Evolutionary conservation across 2,329 filamentous ascomycete genomes (phyloP).

Genomic region (Diplodia scrobiculata): DNA sequence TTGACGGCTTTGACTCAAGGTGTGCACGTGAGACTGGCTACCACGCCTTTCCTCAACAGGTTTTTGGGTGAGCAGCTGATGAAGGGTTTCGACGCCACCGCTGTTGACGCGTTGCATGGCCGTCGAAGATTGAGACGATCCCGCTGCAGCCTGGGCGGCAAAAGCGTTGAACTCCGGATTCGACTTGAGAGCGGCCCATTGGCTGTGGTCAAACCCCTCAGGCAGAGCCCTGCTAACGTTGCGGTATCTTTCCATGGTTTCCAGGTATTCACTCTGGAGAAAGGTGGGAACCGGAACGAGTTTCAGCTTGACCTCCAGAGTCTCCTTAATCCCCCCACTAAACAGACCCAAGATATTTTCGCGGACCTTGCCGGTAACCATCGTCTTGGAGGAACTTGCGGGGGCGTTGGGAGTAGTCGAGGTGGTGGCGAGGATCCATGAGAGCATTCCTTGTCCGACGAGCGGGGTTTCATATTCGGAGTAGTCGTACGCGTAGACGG

Average conservation of each 20-base stretch:
- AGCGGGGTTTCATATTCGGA: slow-evolving; percentile 91
- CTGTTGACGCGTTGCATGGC: slow-evolving; percentile 34
- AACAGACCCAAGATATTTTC: slow-evolving; percentile 85
- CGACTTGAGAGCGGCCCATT: slow-evolving; percentile 75
- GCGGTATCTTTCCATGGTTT: slow-evolving; percentile 63
- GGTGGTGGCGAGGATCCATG: slow-evolving; percentile 70
- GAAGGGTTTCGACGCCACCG: slow-evolving; percentile 42
- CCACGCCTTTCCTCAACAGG: slow-evolving; percentile 36
- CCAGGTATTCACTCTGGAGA: slow-evolving; percentile 62
- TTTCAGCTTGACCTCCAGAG: slow-evolving; percentile 87
- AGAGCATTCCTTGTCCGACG: slow-evolving; percentile 94
- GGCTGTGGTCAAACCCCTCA: slow-evolving; percentile 66
- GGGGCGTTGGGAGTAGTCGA: slow-evolving; percentile 58
- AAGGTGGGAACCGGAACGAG: slow-evolving; percentile 74
- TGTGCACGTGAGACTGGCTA: slow-evolving; percentile 35
- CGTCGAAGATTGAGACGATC: slow-evolving; percentile 29
- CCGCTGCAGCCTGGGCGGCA: slow-evolving; percentile 32
- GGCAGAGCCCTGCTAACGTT: slow-evolving; percentile 61
- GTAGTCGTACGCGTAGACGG: slow-evolving; percentile 96
- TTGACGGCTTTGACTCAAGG: slow-evolving; percentile 37
- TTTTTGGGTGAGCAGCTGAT: slow-evolving; percentile 43
- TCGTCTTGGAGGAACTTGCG: slow-evolving; percentile 63
- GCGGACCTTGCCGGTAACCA: slow-evolving; percentile 87
- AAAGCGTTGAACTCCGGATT: slow-evolving; percentile 55
- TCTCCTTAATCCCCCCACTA: slow-evolving; percentile 79